Conservation (phyloP, 495 filamentous ascomycete species). For the Xylaria bambusicola region DNA sequence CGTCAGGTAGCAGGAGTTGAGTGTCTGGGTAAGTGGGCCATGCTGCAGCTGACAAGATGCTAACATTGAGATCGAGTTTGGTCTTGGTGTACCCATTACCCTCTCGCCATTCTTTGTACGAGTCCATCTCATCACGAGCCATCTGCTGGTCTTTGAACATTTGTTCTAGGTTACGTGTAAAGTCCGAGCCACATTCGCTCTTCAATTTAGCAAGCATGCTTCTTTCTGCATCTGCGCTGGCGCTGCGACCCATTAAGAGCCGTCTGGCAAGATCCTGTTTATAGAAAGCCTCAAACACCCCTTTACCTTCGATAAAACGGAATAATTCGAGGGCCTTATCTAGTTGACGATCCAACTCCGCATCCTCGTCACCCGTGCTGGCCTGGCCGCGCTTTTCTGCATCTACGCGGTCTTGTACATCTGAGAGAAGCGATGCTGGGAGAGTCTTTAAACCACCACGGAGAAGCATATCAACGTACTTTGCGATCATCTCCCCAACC, state of each 20-base stretch:
- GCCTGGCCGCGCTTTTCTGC: constrained; percentile 57
- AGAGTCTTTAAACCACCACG: constrained; percentile 83
- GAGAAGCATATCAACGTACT: constrained; percentile 89
- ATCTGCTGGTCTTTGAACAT: constrained; percentile 99
- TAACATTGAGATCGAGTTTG: constrained; percentile 79
- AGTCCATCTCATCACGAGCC: constrained; percentile 77
- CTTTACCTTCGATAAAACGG: constrained; percentile 95
- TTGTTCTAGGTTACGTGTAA: constrained; percentile 94
- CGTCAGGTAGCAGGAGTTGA: constrained; percentile 69
- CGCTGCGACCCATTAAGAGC: constrained; percentile 85
- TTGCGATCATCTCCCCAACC: constrained; percentile 97
- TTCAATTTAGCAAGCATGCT: constrained; percentile 91
- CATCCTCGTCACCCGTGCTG: constrained; percentile 76
- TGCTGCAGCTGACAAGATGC: constrained; percentile 78
- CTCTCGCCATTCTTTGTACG: constrained; percentile 61
- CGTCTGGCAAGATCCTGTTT: constrained; percentile 92
- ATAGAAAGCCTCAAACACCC: constrained; percentile 98
- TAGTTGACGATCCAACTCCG: constrained; percentile 83
- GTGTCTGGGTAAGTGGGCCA: constrained; percentile 93
- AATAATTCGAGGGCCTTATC: constrained; percentile 93
- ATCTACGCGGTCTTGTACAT: constrained; percentile 49
- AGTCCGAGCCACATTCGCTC: constrained; percentile 87
- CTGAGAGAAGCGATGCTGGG: constrained; percentile 56
- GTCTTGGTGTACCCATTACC: constrained; percentile 50
- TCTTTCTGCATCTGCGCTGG: constrained; percentile 90